phyloP scores from a whole-genome alignment of 805 yeast genomes.

The Candida endomychidarum region DNA sequence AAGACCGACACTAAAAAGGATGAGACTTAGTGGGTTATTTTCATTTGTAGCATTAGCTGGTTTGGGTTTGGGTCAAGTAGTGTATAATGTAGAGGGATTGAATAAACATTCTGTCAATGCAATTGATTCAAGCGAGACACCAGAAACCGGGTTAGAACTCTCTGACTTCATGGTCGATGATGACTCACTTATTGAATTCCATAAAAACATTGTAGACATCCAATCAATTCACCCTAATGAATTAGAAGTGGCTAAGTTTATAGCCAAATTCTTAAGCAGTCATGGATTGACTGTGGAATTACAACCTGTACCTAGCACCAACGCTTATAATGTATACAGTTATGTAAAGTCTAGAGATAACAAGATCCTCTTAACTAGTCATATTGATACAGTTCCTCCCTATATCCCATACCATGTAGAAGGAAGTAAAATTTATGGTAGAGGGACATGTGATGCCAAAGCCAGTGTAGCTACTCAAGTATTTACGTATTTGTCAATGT shows the following conservation, averaged over 20 bases:
- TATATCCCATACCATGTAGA: constrained; percentile 49
- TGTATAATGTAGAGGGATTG: neutral
- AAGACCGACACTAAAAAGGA: neutral
- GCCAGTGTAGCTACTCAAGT: constrained; percentile 66
- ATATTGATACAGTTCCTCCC: constrained; percentile 75
- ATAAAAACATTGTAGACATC: constrained; percentile 25
- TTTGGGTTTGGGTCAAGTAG: neutral
- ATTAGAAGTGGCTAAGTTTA: constrained; percentile 34
- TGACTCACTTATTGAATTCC: constrained; percentile 22
- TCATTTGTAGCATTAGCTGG: neutral
- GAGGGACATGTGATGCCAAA: constrained; percentile 74
- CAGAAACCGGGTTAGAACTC: too few species aligned
- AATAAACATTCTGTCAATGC: neutral
- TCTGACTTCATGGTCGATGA: constrained; percentile 7
- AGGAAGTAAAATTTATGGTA: constrained; percentile 55
- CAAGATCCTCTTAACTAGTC: constrained; percentile 56
- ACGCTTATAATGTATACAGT: constrained; percentile 55
- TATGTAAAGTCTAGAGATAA: constrained; percentile 51
- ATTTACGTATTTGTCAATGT: constrained; percentile 50
- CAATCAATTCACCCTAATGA: constrained; percentile 28
- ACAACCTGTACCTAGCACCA: constrained; percentile 29
- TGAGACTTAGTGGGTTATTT: neutral
- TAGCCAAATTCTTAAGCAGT: constrained; percentile 36
- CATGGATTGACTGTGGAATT: constrained; percentile 55
- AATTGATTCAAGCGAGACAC: too few species aligned